Conservation (phyloP, 768 basidiomycete genomes). For the Rhodotorula taiwanensis region DNA sequence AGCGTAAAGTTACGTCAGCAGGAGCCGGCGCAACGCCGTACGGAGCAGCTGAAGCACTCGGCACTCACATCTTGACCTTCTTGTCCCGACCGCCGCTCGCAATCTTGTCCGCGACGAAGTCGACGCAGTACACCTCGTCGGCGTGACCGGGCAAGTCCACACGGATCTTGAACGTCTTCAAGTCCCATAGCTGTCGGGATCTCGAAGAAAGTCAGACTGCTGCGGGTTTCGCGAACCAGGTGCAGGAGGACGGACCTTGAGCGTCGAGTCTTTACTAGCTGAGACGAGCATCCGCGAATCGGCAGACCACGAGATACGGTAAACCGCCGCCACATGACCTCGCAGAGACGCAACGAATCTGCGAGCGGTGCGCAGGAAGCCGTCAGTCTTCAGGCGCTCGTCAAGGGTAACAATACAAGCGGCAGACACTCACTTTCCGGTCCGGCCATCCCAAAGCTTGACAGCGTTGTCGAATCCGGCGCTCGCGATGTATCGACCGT, state of each 20-base stretch:
- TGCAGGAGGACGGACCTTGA: constrained; percentile 61
- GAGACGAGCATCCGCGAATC: constrained; percentile 86
- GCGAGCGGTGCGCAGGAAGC: background rate
- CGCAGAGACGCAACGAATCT: constrained; percentile 85
- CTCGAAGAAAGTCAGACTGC: no score
- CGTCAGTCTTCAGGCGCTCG: no score
- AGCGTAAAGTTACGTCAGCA: no score
- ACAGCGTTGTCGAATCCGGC: constrained; percentile 87
- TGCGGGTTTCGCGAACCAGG: no score
- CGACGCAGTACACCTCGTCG: constrained; percentile 97
- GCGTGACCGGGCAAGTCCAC: constrained; percentile 90
- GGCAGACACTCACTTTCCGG: constrained; percentile 50
- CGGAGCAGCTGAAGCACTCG: no score
- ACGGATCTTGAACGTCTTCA: constrained; percentile 92
- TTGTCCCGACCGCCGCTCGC: constrained; percentile 92
- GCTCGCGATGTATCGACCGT: constrained; percentile 83
- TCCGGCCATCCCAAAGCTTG: constrained; percentile 75
- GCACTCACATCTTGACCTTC: constrained; percentile 79
- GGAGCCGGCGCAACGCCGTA: no score
- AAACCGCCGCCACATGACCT: constrained; percentile 90
- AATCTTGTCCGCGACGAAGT: constrained; percentile 98
- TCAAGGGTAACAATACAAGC: no score
- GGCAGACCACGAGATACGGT: constrained; percentile 88
- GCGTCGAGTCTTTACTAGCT: constrained; percentile 89
- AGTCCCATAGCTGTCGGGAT: constrained; percentile 72